These are phyloP conservation scores for Jacaranda copaia DNA, from an alignment of 257 asterid species.

Conservation along the genomic window DNA sequence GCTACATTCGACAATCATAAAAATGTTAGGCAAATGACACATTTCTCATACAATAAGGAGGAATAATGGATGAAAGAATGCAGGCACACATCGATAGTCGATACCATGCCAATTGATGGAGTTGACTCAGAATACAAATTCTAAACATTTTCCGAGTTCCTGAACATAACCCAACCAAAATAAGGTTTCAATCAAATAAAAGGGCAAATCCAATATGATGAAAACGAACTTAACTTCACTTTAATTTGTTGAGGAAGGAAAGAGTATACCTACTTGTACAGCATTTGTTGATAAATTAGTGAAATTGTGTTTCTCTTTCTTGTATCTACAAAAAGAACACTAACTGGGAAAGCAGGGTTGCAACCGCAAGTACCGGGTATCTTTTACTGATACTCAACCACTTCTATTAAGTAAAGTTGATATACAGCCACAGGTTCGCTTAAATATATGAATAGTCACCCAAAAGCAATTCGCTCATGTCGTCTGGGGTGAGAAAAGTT, in stretches of 20 bases:
- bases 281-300: neutral
- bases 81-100: too few relatives aligned
- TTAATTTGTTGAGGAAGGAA: neutral
- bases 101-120: too few relatives aligned
- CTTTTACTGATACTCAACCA: neutral
- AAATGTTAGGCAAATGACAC: too few relatives aligned
- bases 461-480: conserved; percentile 83
- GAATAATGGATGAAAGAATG: too few relatives aligned
- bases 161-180: too few relatives aligned
- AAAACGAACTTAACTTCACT: neutral
- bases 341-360: conserved; percentile 26
- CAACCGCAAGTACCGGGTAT: conserved; percentile 20
- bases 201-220: neutral
- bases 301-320: neutral
- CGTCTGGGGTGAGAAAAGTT: conserved; percentile 82
- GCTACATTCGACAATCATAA: too few relatives aligned
- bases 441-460: conserved; percentile 72
- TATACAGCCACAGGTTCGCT: conserved; percentile 6
- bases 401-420: conserved; percentile 3
- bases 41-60: too few relatives aligned
- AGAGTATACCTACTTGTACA: neutral
- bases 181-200: too few relatives aligned
- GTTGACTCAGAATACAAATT: too few relatives aligned
- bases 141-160: too few relatives aligned
- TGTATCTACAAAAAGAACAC: neutral